Conservation (phyloP, 345 rosid species). For the Citrus hindsii region DNA sequence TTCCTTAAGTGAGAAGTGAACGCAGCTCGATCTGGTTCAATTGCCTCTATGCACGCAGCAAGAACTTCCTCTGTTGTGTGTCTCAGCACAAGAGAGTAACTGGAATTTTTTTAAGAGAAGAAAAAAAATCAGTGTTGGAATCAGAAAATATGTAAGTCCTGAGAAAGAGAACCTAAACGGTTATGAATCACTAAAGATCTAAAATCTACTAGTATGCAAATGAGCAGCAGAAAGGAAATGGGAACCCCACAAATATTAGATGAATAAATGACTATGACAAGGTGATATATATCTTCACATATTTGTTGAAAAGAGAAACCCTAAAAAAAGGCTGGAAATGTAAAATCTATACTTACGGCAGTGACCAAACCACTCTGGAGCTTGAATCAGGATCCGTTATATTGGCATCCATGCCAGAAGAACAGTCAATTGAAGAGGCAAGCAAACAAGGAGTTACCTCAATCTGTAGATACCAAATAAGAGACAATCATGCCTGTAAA, state of each 20-base stretch:
- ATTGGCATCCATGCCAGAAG: constrained; percentile 27
- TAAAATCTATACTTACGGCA: constrained; percentile 65
- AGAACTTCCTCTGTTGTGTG: constrained; percentile 97
- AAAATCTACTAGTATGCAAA: background rate
- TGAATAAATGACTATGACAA: background rate
- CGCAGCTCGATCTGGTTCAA: constrained; percentile 75
- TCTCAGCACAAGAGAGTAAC: constrained; percentile 90
- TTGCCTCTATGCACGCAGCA: constrained; percentile 81
- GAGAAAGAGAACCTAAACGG: background rate
- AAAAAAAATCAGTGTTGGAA: background rate
- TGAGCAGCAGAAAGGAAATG: background rate
- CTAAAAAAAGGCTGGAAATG: background rate
- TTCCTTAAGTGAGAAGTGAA: constrained; percentile 73
- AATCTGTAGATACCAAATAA: constrained; percentile 59
- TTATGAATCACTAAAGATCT: background rate
- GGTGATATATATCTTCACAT: background rate
- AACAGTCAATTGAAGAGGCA: constrained; percentile 43
- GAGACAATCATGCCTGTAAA: constrained; percentile 7
- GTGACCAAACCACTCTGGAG: constrained; percentile 61
- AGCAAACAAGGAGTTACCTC: constrained; percentile 85
- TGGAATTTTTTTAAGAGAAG: constrained; percentile 29
- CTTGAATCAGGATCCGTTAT: constrained; percentile 33
- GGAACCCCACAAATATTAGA: background rate
- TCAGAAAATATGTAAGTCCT: background rate
- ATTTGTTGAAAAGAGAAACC: background rate